Base-by-base conservation (phyloP, 208 protist genomes). In the Leishmania martiniquensis region DNA sequence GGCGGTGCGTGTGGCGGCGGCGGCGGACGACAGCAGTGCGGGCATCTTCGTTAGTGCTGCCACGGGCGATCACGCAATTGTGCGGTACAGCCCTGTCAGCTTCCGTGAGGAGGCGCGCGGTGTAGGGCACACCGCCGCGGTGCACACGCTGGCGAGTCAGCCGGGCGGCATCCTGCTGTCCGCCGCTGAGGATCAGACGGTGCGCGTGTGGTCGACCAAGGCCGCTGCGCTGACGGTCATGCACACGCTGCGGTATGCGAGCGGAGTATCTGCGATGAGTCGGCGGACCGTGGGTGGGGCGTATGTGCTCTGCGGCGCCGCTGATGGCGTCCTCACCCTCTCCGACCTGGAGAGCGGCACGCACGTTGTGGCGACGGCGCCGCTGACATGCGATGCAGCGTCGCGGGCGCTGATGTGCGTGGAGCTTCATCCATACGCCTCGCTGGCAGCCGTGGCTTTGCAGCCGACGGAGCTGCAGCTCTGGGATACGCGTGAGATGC, bases 171-270 rank as follows among this genome's bases (percentile, higher is more conserved):
- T 63, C 9, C 70, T 73, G 37, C 84, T 99, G 2, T 99, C 94
- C 5, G 93, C 96, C 2, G 98, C 97, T 2, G 99, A 99, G 75
- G 99, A 99, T 85, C 88, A 98, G 71, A 99, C 99, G 34, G 97
- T 99, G 78, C 90, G 98, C 37, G 98, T 99, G 68, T 99, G 99
- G 99, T 93, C 90, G 65, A 71, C 80, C 39, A 75, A 83, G 44
- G 77, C 63, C 6, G 60, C 74, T 52, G 84, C 87, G 62, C 73
- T 76, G 13, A 75, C 67, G 89, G 89, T 74, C 72, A 55, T 15
- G 55, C 80, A 78, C 25, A 91, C 87, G 49, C 76, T 93, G 80
- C 89, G 87, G 59, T 93, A 84, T 75, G 80, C 80, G 25, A 66
- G 77, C 52, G 83, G 82, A 17, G 78, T 90, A 39, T 51, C 73